phyloP scores from a whole-genome alignment of 177 flowering plant species.

The Tripterygium wilfordii region DNA sequence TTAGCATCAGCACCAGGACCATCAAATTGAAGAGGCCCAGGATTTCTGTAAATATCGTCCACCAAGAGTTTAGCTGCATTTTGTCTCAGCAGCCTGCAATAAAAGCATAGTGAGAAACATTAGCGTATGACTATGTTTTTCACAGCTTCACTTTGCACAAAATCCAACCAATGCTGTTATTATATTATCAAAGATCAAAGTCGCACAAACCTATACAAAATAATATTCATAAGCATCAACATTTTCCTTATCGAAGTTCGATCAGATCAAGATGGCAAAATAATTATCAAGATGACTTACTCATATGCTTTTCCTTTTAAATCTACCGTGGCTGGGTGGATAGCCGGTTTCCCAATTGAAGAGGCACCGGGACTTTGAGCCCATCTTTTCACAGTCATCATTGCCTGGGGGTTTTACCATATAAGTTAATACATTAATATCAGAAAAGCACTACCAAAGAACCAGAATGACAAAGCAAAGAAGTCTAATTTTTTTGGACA shows the following conservation, averaged over 20 bases:
- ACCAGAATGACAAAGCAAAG: background rate
- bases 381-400: slow-evolving; percentile 95
- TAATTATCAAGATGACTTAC: slow-evolving; percentile 37
- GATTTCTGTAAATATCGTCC: slow-evolving; percentile 95
- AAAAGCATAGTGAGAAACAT: no score
- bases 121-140: no score
- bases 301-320: slow-evolving; percentile 92
- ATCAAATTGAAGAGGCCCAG: slow-evolving; percentile 96
- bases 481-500: no score
- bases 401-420: slow-evolving; percentile 46
- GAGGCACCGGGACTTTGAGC: slow-evolving; percentile 62
- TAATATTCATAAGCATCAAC: background rate
- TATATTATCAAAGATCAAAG: no score
- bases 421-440: background rate
- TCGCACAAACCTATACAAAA: background rate
- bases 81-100: slow-evolving; percentile 71
- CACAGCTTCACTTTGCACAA: background rate
- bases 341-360: slow-evolving; percentile 77
- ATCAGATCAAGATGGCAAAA: background rate
- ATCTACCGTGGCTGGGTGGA: slow-evolving; percentile 90
- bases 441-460: background rate
- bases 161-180: background rate
- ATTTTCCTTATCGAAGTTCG: no score
- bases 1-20: slow-evolving; percentile 96
- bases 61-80: slow-evolving; percentile 72